Evolutionary conservation across 1,284 basidiomycete genomes (phyloP), one percentile per base, ranked within the genome.

Genomic region (Cerioporus squamosus): DNA sequence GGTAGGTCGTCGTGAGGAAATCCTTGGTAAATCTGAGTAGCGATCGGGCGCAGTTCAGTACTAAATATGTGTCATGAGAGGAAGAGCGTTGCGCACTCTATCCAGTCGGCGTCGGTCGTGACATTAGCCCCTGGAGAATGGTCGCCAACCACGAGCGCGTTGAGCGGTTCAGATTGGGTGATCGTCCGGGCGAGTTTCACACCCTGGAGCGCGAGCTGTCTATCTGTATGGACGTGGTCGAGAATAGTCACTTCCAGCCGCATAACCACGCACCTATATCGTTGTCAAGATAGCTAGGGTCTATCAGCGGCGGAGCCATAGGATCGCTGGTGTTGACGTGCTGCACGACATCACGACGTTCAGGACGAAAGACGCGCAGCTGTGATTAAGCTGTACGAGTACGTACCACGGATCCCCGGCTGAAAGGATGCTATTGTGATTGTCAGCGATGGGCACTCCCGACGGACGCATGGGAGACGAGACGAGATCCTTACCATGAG

Each of bases 251-350:
- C n/a, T n/a, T n/a, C n/a, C n/a, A n/a, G n/a, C n/a, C n/a, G n/a
- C n/a, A n/a, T n/a, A n/a, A n/a, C 26, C 7, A 40, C 15, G 5
- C 38, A 55, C 58, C 58, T 8, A 60, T 43, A n/a, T 51, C 29
- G 44, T 55, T 49, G 39, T 46, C 33, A 5, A 33, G 15, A 17
- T 44, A 53, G 3, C 38, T 44, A 40, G 52, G 57, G 38, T 59
- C 46, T n/a, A 59, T 59, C 15, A 24, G 23, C 20, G 57, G 57
- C 8, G 39, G 20, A 7, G 18, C 23, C 18, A 53, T 15, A 12
- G 52, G 52, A 22, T 59, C 39, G 4, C 42, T 59, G 33, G 38
- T 31, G 42, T 50, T 54, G 43, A 59, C 45, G 36, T 59, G 57
- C 57, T 59, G 17, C n/a, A 3, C n/a, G 1, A 29, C 17, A 22